A percentile compares a stretch with the other conserved stretches of the same genome.
These are phyloP conservation scores for Puccinia triticina DNA, from an alignment of 1,284 basidiomycete species.

Conservation along the genomic window DNA sequence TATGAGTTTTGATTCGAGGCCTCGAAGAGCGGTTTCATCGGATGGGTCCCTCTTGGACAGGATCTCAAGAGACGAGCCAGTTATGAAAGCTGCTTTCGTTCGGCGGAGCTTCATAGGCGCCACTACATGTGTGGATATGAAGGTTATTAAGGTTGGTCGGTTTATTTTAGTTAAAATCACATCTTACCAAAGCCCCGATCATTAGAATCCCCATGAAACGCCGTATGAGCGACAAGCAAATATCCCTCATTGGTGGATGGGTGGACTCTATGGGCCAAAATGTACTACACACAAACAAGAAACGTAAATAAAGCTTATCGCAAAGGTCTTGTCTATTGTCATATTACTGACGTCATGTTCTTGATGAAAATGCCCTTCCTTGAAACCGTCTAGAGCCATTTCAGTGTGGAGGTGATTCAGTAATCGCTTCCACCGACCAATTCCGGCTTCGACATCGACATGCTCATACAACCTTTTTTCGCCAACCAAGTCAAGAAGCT, in stretches of 20 bases:
- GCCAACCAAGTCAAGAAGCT: conserved; percentile 78
- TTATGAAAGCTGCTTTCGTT: conserved; percentile 76
- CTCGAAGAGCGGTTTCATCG: conserved; percentile 68
- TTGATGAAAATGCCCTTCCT: conserved; percentile 91
- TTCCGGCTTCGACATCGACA: conserved; percentile 62
- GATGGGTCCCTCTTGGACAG: conserved; percentile 68
- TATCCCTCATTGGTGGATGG: conserved; percentile 88
- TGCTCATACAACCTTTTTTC: conserved; percentile 78
- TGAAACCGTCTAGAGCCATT: conserved; percentile 78
- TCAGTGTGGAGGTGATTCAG: conserved; percentile 84
- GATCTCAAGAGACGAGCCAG: conserved; percentile 75
- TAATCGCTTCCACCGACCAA: conserved; percentile 77
- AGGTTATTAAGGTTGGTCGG: background rate
- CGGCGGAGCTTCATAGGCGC: conserved; percentile 78
- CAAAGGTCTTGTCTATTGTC: background rate
- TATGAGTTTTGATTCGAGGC: conserved; percentile 73
- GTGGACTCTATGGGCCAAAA: conserved; percentile 84
- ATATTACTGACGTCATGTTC: conserved; percentile 76
- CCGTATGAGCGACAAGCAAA: conserved; percentile 83
- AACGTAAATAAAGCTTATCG: background rate
- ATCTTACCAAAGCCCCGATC: conserved; percentile 74
- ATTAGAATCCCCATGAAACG: conserved; percentile 76
- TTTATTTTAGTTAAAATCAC: conserved; percentile 53
- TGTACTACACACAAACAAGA: conserved; percentile 68
- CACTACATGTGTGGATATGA: conserved; percentile 64